Percentiles rank a stretch among this genome's conserved stretches.
Evolutionary conservation across 805 yeast genomes (phyloP).

Genomic region (Scheffersomyces spartinae): DNA sequence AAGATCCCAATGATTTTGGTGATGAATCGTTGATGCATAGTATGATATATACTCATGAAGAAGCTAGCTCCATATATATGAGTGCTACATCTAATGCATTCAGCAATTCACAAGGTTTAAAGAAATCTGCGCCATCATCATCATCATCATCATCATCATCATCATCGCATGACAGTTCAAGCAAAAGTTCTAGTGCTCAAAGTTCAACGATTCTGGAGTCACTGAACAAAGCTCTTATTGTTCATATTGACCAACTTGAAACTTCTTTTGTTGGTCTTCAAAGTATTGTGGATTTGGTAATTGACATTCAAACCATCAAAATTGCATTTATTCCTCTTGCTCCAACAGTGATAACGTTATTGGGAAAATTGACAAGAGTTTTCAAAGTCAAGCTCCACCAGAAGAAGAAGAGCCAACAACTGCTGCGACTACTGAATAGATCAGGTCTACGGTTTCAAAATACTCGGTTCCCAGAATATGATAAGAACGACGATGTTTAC

Average conservation of each 20-base stretch:
- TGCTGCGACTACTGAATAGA: no score
- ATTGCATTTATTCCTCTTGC: constrained; percentile 34
- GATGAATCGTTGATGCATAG: constrained; percentile 42
- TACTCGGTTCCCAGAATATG: constrained; percentile 16
- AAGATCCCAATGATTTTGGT: constrained; percentile 17
- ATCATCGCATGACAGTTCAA: no score
- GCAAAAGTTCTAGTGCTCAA: no score
- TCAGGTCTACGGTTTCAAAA: constrained; percentile 1
- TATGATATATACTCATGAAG: constrained; percentile 54
- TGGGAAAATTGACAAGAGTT: constrained; percentile 26
- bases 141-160: no score
- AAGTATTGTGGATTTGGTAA: constrained; percentile 18
- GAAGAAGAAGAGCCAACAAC: constrained; percentile 12
- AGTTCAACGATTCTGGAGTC: no score
- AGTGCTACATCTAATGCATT: constrained; percentile 64
- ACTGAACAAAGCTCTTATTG: no score
- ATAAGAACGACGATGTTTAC: constrained; percentile 4
- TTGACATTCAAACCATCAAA: constrained; percentile 29
- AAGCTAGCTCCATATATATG: constrained; percentile 67
- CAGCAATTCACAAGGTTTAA: no score
- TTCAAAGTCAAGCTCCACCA: constrained; percentile 22
- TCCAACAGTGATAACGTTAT: constrained; percentile 22
- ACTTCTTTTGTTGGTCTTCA: constrained; percentile 39
- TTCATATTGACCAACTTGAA: constrained; percentile 26
- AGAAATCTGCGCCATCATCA: no score